These are phyloP conservation scores for Voacanga thouarsii DNA, from an alignment of 257 asterid species.

Conservation along the genomic window DNA sequence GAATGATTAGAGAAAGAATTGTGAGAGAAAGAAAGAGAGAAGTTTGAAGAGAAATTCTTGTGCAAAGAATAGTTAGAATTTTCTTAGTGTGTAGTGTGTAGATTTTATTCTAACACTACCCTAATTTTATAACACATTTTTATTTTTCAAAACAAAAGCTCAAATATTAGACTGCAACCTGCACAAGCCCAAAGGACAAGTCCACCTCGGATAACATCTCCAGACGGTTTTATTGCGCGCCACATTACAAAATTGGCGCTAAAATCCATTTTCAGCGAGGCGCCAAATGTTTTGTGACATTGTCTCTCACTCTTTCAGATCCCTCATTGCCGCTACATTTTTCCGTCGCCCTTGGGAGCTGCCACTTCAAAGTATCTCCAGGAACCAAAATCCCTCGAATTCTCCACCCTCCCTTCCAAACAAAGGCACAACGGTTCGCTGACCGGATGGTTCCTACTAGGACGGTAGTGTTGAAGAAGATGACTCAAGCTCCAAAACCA, in stretches of 20 bases:
- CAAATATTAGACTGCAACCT: too few species aligned
- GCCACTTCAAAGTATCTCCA: background rate
- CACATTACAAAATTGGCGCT: constrained; percentile 20
- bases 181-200: too few species aligned
- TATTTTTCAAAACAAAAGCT: too few species aligned
- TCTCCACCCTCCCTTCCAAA: background rate
- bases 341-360: background rate
- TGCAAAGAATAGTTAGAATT: too few species aligned
- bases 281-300: constrained; percentile 8
- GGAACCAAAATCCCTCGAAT: background rate
- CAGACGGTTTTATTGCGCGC: background rate
- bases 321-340: background rate
- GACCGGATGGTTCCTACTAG: background rate
- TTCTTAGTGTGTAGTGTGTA: too few species aligned
- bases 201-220: too few species aligned
- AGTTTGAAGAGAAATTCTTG: too few species aligned
- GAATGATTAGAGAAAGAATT: too few species aligned
- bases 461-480: constrained; percentile 32
- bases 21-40: too few species aligned
- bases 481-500: constrained; percentile 68
- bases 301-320: background rate
- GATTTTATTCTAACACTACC: too few species aligned
- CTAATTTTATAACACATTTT: too few species aligned
- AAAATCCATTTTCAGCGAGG: constrained; percentile 19
- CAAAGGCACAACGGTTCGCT: background rate